These are phyloP conservation scores for Aspergillus bertholletiae DNA, from an alignment of 495 filamentous ascomycete species.

Conservation along the genomic window DNA sequence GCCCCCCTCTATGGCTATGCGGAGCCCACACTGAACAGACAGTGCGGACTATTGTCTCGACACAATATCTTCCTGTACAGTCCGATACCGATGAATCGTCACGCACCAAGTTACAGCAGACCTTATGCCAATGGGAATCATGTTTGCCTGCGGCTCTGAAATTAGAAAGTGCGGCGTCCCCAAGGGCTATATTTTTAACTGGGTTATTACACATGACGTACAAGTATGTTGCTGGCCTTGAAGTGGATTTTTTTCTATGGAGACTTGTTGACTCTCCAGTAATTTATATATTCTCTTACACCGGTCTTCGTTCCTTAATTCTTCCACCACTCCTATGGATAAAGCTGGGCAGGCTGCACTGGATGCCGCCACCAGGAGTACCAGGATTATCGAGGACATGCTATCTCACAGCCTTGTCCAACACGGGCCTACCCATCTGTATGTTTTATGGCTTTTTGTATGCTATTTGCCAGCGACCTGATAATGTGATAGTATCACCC, in stretches of 20 bases:
- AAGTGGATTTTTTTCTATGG: background rate
- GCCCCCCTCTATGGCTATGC: background rate
- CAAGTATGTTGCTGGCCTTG: slow-evolving; percentile 23
- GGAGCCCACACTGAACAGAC: background rate
- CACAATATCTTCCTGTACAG: slow-evolving; percentile 37
- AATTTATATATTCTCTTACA: slow-evolving; percentile 41
- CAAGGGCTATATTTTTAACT: slow-evolving; percentile 31
- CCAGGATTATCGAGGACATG: slow-evolving; percentile 44
- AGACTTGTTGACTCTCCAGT: slow-evolving; percentile 13
- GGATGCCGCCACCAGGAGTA: slow-evolving; percentile 41
- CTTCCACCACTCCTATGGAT: slow-evolving; percentile 9
- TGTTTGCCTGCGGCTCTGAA: slow-evolving; percentile 32
- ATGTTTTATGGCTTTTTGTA: slow-evolving; percentile 5
- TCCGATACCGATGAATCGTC: slow-evolving; percentile 23
- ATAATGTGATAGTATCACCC: slow-evolving; percentile 33
- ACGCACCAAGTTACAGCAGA: slow-evolving; percentile 25
- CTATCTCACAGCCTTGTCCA: slow-evolving; percentile 44
- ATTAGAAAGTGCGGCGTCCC: slow-evolving; percentile 19
- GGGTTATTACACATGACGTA: slow-evolving; percentile 45
- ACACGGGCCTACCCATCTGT: slow-evolving; percentile 43
- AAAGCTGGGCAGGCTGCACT: slow-evolving; percentile 32
- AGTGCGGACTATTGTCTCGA: slow-evolving; percentile 41
- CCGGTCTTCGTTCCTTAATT: slow-evolving; percentile 32
- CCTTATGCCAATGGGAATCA: slow-evolving; percentile 34
- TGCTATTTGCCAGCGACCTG: background rate